These are phyloP conservation scores for Arthrobotrys sinensis DNA, from an alignment of 2,329 filamentous ascomycete species.

Conservation along the genomic window DNA sequence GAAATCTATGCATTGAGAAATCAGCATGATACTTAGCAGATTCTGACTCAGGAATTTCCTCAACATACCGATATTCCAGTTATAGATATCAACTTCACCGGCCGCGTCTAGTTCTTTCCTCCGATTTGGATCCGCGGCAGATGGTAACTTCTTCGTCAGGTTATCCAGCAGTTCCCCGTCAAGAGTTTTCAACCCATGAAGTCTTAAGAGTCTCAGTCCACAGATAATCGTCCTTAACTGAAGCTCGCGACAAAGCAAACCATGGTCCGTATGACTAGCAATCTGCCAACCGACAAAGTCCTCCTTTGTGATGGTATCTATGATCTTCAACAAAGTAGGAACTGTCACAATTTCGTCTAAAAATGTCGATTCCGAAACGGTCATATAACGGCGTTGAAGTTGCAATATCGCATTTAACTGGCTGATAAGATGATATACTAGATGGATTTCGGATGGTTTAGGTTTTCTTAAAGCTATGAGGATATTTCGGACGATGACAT, in stretches of 20 bases:
- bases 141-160: conserved; percentile 54
- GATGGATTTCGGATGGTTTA: conserved; percentile 55
- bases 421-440: conserved; percentile 60
- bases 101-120: conserved; percentile 37
- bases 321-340: conserved; percentile 55
- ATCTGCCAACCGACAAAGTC: conserved; percentile 61
- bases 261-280: conserved; percentile 56
- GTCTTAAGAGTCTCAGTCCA: conserved; percentile 43
- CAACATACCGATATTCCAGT: conserved; percentile 59
- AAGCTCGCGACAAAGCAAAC: conserved; percentile 54
- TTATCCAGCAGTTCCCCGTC: conserved; percentile 57
- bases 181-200: conserved; percentile 57
- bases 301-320: conserved; percentile 59
- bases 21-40: background rate
- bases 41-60: background rate
- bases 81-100: conserved; percentile 47
- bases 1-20: conserved; percentile 46
- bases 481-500: conserved; percentile 60
- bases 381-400: conserved; percentile 58
- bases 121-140: conserved; percentile 52
- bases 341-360: conserved; percentile 60
- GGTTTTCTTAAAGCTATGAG: conserved; percentile 60
- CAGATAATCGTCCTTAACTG: conserved; percentile 55
- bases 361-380: conserved; percentile 60
- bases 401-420: conserved; percentile 60